These are phyloP conservation scores for Apodospora peruviana DNA, from an alignment of 495 filamentous ascomycete species.

Conservation along the genomic window DNA sequence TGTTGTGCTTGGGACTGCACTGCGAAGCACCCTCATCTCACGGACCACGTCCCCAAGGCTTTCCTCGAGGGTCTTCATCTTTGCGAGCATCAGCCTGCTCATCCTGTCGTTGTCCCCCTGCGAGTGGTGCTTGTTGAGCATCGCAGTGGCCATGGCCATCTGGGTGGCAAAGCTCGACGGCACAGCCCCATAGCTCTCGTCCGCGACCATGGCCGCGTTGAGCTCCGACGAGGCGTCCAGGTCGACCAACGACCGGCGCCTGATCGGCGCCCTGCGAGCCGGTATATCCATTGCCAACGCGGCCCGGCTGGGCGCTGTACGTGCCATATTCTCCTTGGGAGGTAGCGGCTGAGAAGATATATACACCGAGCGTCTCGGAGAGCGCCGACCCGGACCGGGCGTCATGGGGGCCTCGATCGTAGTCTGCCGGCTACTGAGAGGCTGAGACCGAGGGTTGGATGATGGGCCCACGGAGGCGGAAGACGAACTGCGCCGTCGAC, in stretches of 20 bases:
- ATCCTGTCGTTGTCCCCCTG: constrained; percentile 61
- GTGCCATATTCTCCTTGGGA: constrained; percentile 41
- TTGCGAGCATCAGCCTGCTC: constrained; percentile 76
- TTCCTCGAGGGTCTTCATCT: constrained; percentile 89
- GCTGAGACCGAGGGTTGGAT: constrained; percentile 20
- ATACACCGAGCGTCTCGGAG: constrained; percentile 42
- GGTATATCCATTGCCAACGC: constrained; percentile 25
- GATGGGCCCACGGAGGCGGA: constrained; percentile 39
- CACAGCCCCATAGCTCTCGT: constrained; percentile 58
- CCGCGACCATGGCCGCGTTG: constrained; percentile 43
- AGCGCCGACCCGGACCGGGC: constrained; percentile 33
- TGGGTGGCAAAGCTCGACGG: constrained; percentile 76
- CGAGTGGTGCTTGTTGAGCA: constrained; percentile 16
- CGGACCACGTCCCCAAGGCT: constrained; percentile 76
- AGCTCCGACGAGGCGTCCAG: constrained; percentile 68
- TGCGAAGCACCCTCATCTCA: constrained; percentile 67
- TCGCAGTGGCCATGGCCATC: constrained; percentile 64
- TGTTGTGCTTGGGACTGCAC: constrained; percentile 29
- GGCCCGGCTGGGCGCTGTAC: constrained; percentile 37
- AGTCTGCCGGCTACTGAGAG: constrained; percentile 29
- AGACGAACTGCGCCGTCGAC: constrained; percentile 37
- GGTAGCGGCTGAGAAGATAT: constrained; percentile 42
- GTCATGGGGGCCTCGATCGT: constrained; percentile 35
- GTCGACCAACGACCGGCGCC: constrained; percentile 52
- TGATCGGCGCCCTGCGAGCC: constrained; percentile 9